Evolutionary conservation across 1,284 basidiomycete genomes (phyloP).

Genomic region (Leucoagaricus sp.): DNA sequence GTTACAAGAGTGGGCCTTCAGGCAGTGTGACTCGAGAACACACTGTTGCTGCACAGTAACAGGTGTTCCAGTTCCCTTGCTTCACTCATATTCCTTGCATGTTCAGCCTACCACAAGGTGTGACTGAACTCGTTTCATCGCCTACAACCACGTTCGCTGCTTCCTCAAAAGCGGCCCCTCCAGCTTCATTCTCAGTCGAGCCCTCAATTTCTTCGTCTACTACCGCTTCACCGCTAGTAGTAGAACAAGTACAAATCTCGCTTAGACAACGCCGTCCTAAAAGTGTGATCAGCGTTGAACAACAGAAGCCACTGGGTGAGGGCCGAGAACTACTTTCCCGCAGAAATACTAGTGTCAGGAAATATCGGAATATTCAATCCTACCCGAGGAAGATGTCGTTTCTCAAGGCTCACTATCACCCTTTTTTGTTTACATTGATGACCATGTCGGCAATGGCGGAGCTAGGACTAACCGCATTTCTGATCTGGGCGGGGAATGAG

Average conservation of each 20-base stretch:
- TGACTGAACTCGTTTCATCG: background rate
- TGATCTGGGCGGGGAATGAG: conserved; percentile 67
- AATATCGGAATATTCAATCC: conserved; percentile 9
- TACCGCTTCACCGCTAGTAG: background rate
- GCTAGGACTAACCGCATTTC: conserved; percentile 68
- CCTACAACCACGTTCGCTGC: background rate
- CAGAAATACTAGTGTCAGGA: background rate
- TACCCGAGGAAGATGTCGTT: conserved; percentile 35
- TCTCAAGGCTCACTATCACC: conserved; percentile 60
- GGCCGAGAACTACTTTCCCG: background rate
- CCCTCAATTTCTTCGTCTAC: background rate
- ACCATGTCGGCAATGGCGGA: conserved; percentile 67
- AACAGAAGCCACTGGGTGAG: background rate
- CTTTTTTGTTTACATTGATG: conserved; percentile 70
- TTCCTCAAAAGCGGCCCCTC: background rate
- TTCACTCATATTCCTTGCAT: conserved; percentile 1
- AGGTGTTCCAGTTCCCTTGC: background rate
- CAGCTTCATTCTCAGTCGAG: conserved; percentile 1
- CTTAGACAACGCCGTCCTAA: conserved; percentile 1
- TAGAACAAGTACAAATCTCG: background rate
- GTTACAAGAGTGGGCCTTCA: background rate
- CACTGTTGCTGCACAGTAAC: background rate
- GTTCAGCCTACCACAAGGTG: background rate
- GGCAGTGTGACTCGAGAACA: background rate
- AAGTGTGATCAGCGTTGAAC: background rate